Conservation (phyloP, 768 basidiomycete genomes). For the Suillus fuscotomentosus region DNA sequence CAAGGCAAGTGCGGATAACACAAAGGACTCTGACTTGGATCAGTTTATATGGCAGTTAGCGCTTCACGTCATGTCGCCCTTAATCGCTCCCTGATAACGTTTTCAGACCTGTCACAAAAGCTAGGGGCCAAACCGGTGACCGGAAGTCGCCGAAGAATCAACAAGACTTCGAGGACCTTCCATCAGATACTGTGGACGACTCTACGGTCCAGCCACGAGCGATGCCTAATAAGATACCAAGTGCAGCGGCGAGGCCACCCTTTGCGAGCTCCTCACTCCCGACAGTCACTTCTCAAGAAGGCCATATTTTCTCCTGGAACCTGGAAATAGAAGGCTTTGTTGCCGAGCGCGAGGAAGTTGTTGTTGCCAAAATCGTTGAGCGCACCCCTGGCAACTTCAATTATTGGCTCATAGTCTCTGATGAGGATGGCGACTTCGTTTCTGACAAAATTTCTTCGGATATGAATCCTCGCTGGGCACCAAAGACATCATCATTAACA, state of each 20-base stretch:
- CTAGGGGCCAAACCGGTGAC: constrained; percentile 16
- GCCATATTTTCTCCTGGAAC: constrained; percentile 66
- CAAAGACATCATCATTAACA: constrained; percentile 69
- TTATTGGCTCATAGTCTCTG: constrained; percentile 60
- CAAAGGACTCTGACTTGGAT: constrained; percentile 65
- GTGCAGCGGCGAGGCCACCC: constrained; percentile 14
- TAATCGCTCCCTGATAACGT: constrained; percentile 1
- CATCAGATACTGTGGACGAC: constrained; percentile 7
- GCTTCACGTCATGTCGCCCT: not conserved
- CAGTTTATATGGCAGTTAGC: constrained; percentile 83
- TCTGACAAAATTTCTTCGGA: constrained; percentile 63
- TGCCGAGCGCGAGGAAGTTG: constrained; percentile 45
- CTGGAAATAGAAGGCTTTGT: constrained; percentile 45
- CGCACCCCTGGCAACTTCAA: constrained; percentile 44
- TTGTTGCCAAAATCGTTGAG: constrained; percentile 52
- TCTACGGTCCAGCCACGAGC: constrained; percentile 7
- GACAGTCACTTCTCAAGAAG: constrained; percentile 41
- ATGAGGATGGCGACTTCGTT: constrained; percentile 47
- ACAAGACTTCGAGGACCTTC: constrained; percentile 7
- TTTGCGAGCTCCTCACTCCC: constrained; percentile 18
- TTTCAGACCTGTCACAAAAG: constrained; percentile 22
- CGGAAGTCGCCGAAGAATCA: constrained; percentile 14
- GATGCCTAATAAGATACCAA: constrained; percentile 16
- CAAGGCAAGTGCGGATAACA: constrained; percentile 65
- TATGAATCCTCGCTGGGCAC: constrained; percentile 72